Evolutionary conservation across 148 eudicot genomes (phyloP), one percentile per base, ranked within the genome.

Genomic region (Arctostaphylos glauca): DNA sequence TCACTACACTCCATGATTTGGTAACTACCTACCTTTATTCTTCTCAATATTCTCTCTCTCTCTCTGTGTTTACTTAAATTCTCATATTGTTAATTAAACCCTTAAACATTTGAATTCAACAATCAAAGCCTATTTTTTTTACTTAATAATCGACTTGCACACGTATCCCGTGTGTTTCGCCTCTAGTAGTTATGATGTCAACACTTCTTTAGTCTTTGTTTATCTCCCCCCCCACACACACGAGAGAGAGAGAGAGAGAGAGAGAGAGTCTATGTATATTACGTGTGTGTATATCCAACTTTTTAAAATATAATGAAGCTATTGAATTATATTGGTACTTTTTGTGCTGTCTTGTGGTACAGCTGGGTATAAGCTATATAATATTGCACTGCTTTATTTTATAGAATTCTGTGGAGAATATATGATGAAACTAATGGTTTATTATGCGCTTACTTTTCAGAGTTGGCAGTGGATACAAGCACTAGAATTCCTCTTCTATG

Each of bases 371-470:
- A 41, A 25, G 70, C 15, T 64, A 31, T 66, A 66, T 25, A 66
- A 31, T 66, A 66, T 66, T 66, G 44, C 43, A 25, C 44, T 16
- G 10, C 43, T 4, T 66, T 66, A 43, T 66, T 66, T 25, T 25
- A 25, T 66, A 25, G 71, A 41, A 14, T 66, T 9, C 41, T 23
- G 43, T 25, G 25, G 25, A 66, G 71, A 66, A 66, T 23, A 66
- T 31, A 12, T 25, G 71, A 66, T 66, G 43, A 41, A 16, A 25
- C 71, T 25, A 66, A 66, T 66, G 43, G 71, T 66, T 66, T 66
- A 66, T 25, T 66, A 66, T 66, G 71, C 31, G 43, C 71, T 10
- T 13, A 66, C 71, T 66, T 66, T 66, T 66, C 71, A 66, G 71
- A 66, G 43, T 16, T 31, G 43, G 43, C 25, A 43, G 71, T 31